Base-by-base conservation (phyloP, 257 asterid genomes). In the Pogostemon cablin region DNA sequence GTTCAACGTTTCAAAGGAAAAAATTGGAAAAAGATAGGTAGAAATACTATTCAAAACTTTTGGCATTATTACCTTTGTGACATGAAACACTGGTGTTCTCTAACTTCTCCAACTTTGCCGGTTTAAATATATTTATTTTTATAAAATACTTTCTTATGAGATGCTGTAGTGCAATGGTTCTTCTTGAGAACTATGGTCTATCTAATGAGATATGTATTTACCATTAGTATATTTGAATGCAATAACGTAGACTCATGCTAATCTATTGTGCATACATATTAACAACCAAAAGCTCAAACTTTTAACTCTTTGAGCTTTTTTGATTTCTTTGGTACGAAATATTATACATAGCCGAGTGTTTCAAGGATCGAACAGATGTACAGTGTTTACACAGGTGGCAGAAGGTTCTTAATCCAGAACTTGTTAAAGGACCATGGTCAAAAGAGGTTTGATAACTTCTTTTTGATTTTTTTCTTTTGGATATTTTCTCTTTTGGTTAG, bases 321-420 rank as follows among this genome's bases (percentile, higher is more conserved):
- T 3, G 39, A 40, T 57, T 54, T 61, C 55, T 79, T 49, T 81
- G 59, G 49, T 61, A 12, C 71, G 68, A 37, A 37, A 65, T 67
- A 12, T 35, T 71, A 38, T 74, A 55, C 76, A 83, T 71, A 92
- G 98, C 96, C 83, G 96, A 89, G 85, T 87, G 89, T 81, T 85
- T 92, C 88, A 89, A 89, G 86, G 98, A 89, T 70, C 86, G 96
- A 54, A 84, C 90, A 65, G 96, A 89, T 86, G 96, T 89, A 65
- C 96, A 92, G 79, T 92, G 98, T 79, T 79, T 92, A 72, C 98
- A 92, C 85, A 84, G 98, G 83, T 92, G 98, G 98, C 98, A 92
- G 81, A 92, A 92, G 83, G 98, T 92, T 82, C 88, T 92, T 34
- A 84, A 92, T 80, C 98, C 98, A 52, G 96, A 92, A 25, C 98